Evolutionary conservation across 352 stramenopile species (phyloP).

Genomic region (Pythium volutum): DNA sequence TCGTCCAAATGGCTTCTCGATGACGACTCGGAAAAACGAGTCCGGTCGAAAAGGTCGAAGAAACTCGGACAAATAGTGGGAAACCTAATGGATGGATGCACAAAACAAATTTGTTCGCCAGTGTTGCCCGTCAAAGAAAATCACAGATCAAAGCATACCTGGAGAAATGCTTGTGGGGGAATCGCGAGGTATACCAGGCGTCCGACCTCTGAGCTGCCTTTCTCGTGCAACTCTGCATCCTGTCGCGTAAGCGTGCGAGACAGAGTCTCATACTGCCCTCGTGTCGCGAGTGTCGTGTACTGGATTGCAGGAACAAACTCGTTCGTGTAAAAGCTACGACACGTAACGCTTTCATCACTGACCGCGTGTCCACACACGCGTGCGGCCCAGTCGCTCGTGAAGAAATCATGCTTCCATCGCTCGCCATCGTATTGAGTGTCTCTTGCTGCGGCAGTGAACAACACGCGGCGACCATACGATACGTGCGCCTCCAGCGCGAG

Average conservation of each 20-base stretch:
- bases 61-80: conserved; percentile 3
- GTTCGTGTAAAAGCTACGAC: conserved; percentile 31
- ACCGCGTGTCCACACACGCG: conserved; percentile 36
- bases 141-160: too few species aligned
- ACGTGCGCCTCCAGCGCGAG: conserved; percentile 35
- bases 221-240: background rate
- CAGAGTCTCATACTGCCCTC: conserved; percentile 33
- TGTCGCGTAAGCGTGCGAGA: background rate
- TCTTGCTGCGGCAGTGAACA: conserved; percentile 48
- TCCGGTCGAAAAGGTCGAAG: background rate
- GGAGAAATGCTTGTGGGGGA: conserved; percentile 59
- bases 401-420: conserved; percentile 39
- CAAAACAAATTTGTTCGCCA: background rate
- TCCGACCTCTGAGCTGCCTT: conserved; percentile 27
- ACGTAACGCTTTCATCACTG: conserved; percentile 14
- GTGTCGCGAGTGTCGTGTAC: conserved; percentile 42
- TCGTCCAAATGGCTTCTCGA: conserved; percentile 80
- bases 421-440: conserved; percentile 26
- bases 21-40: conserved; percentile 62
- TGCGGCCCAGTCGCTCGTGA: conserved; percentile 17
- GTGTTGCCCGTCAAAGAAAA: too few species aligned
- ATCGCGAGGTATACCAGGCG: conserved; percentile 80
- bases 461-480: conserved; percentile 11
- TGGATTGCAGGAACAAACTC: conserved; percentile 37
- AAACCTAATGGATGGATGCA: background rate